phyloP scores from a whole-genome alignment of 805 yeast species.

The Ogataea trehaloabstinens region DNA sequence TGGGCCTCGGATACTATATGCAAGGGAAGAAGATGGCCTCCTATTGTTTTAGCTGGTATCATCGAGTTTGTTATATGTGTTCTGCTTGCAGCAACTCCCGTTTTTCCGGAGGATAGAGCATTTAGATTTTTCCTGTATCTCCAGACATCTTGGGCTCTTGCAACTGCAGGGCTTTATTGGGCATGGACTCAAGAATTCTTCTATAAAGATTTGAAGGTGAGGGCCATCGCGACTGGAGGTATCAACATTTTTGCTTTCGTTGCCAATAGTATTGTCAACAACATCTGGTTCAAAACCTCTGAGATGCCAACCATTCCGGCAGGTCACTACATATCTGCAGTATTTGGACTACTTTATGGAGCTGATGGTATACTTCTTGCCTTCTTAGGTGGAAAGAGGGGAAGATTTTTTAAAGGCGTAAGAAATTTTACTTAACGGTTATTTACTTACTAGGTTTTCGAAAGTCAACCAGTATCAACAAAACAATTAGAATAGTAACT shows the following conservation, averaged over 20 bases:
- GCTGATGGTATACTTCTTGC: conserved; percentile 5
- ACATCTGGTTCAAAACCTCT: conserved; percentile 12
- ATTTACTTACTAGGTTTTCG: too few relatives aligned
- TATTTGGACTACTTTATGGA: conserved; percentile 6
- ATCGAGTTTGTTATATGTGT: conserved; percentile 5
- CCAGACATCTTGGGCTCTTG: conserved; percentile 11
- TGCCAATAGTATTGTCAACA: conserved; percentile 13
- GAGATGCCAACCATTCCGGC: conserved; percentile 12
- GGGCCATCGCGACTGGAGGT: conserved; percentile 14
- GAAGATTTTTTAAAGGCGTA: neutral
- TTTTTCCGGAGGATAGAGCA: conserved; percentile 7
- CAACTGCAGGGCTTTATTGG: conserved; percentile 15
- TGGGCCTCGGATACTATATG: conserved; percentile 13
- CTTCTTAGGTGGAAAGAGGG: conserved; percentile 3
- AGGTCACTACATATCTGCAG: conserved; percentile 18
- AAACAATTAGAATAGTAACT: too few relatives aligned
- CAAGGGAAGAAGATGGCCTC: conserved; percentile 13
- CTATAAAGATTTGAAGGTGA: conserved; percentile 5
- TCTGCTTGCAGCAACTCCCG: conserved; percentile 6
- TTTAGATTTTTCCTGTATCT: conserved; percentile 11
- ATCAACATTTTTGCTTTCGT: conserved; percentile 12
- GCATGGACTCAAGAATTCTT: conserved; percentile 13
- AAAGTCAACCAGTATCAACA: too few relatives aligned
- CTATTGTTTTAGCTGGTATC: conserved; percentile 9
- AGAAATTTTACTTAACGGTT: too few relatives aligned